These are phyloP conservation scores for Gigaspora rosea DNA, from an alignment of 192 early-diverging fungal genomes.

Conservation along the genomic window DNA sequence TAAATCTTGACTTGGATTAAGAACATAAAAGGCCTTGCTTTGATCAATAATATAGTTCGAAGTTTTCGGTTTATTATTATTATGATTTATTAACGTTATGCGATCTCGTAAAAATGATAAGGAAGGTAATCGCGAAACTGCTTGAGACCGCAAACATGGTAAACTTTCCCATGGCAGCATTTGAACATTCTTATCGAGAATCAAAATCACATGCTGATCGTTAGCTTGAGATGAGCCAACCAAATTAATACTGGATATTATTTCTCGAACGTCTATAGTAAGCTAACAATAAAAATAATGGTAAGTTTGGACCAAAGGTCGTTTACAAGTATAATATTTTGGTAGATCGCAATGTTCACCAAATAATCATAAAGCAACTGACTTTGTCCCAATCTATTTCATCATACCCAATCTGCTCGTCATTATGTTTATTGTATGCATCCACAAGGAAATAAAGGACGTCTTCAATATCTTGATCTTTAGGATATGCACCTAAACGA, in stretches of 20 bases:
- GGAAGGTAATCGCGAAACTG: conserved; percentile 83
- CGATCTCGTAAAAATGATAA: conserved; percentile 70
- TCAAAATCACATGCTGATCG: conserved; percentile 72
- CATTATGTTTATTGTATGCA: conserved; percentile 56
- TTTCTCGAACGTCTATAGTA: conserved; percentile 34
- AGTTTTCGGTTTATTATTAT: conserved; percentile 29
- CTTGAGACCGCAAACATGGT: conserved; percentile 64
- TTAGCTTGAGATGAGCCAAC: conserved; percentile 20
- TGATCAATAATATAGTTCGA: conserved; percentile 48
- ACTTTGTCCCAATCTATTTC: conserved; percentile 53
- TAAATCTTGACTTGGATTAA: conserved; percentile 92
- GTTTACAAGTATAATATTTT: not conserved
- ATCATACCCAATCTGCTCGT: conserved; percentile 55
- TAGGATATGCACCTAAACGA: conserved; percentile 53
- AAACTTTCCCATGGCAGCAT: conserved; percentile 89
- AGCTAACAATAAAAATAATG: conserved; percentile 32
- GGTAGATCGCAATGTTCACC: not conserved
- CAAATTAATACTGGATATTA: conserved; percentile 31
- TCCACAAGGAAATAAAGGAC: conserved; percentile 69
- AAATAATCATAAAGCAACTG: conserved; percentile 25
- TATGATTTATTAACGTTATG: conserved; percentile 47
- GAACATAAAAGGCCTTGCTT: conserved; percentile 70
- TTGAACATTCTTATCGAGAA: conserved; percentile 84
- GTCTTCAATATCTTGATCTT: conserved; percentile 66
- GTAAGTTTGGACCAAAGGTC: not conserved